Base-by-base conservation (phyloP, 805 yeast species). In the Metschnikowia aberdeeniae region DNA sequence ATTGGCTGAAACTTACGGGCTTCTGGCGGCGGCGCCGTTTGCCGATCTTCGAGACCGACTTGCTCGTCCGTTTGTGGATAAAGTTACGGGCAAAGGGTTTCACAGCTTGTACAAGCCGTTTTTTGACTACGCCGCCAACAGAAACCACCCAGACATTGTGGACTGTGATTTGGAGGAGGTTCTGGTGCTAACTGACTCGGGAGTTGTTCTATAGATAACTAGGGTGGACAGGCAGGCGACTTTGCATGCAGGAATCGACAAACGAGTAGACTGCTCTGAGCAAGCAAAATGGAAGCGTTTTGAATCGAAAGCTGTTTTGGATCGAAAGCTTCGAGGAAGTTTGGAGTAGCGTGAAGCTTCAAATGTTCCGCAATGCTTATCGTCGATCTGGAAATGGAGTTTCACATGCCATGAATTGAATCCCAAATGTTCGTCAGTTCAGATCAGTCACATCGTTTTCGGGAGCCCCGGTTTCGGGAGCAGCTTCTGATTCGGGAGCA, bases 41-140 rank as follows among this genome's bases (percentile, higher is more conserved):
- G 44, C 37, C 5, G 49, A 53, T 3, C 46, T 54, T 14, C 26
- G 55, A 8, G 59, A 61, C 9, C 58, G 58, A 26, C 53, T 64
- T 32, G 59, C 57, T 26, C 52, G 65, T 17, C 73, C 75, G 6
- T 71, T 70, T 45, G 28, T 43, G 2, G 63, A 63, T 28, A 70
- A 68, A 37, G 58, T 68, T 10, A 63, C 69, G 11, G 76, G 76
- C 2, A 71, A 69, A 40, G 75, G 76, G 1, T 52, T 71, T 13
- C 62, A 61, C 19, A 50, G 65, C 1, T 36, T 68, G 6, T 59
- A 68, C 47, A 67, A 68, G 47, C 72, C 72, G 3, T 61, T 56
- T 34, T 69, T 70, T 43, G 63, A 63, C 31, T 66, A 48, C 44
- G 47, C 43, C 7, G 64, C 48, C 17, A 63, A 63, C 38, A 13